These are phyloP conservation scores for Olyra latifolia DNA, from an alignment of 176 grass and related monocot species.

Conservation along the genomic window DNA sequence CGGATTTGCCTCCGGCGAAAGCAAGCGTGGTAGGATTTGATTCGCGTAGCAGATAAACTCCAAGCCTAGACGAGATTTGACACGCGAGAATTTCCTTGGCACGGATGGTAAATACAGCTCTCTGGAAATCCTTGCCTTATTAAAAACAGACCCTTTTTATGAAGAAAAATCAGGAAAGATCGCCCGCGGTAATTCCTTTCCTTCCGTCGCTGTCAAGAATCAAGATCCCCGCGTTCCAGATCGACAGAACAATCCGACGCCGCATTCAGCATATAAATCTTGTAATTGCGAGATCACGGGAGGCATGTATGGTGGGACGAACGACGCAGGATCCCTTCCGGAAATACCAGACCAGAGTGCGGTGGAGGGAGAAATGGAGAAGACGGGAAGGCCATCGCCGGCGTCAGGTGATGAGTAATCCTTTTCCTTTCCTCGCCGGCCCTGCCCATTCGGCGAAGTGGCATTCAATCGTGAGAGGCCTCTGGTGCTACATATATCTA, in stretches of 20 bases:
- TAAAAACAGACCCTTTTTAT: neutral
- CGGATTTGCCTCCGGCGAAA: neutral
- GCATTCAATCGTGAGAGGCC: neutral
- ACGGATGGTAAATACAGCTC: too few species aligned
- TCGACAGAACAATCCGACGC: conserved; percentile 2
- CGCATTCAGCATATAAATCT: neutral
- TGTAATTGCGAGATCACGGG: neutral
- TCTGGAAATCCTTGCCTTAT: too few species aligned
- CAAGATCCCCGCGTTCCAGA: neutral
- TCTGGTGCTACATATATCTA: too few species aligned
- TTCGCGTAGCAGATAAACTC: neutral
- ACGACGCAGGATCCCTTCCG: neutral
- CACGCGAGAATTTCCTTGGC: neutral
- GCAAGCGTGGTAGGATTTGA: neutral
- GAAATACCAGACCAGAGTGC: neutral
- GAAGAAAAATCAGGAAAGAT: neutral
- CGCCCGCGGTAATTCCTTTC: too few species aligned
- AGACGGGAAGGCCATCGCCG: neutral
- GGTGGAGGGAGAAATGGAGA: conserved; percentile 18
- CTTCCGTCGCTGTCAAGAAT: neutral
- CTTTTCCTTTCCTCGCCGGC: neutral
- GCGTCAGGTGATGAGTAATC: neutral
- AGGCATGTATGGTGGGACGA: neutral
- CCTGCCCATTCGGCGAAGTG: neutral
- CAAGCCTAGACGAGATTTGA: neutral